Base-by-base conservation (phyloP, 257 asterid genomes). In the Jacaranda copaia region DNA sequence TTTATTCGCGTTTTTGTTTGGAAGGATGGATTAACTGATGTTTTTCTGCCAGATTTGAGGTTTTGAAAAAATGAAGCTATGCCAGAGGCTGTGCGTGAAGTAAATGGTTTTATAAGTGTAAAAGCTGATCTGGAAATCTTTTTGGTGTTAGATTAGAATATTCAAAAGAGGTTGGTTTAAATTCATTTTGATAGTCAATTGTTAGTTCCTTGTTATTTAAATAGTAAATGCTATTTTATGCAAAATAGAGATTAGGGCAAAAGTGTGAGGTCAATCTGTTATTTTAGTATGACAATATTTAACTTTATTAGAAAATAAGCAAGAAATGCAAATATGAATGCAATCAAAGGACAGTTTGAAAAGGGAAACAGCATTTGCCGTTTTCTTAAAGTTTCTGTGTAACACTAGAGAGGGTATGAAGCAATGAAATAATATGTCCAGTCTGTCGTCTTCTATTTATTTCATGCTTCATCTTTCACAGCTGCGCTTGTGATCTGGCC, bases 351-450 rank as follows among this genome's bases (percentile, higher is more conserved):
- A 35, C 49, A 62, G 49, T 75, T 55, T 53, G 49, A 40, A 32
- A 6, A 62, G 19, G 32, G 74, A 66, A 66, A 66, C n/a, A 46
- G 12, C 36, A 5, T n/a, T 43, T 12, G 40, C 77, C 25, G 42
- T 72, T 53, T 75, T 45, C 53, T 49, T 40, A 14, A n/a, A 48
- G 46, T 69, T 63, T 52, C 51, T 65, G 7, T 52, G 42, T 42
- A 56, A 43, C 42, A 19, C 69, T 63, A 11, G 36, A 25, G 74
- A 72, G 7, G 19, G 45, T 16, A 70, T 59, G 64, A 42, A 58
- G 46, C 36, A 56, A 46, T 35, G 39, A 43, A 6, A 43, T n/a
- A n/a, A n/a, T n/a, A n/a, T n/a, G n/a, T 45, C 42, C 10, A 35
- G 14, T 73, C 77, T 60, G 60, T 35, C 38, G 4, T 51, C 59